phyloP scores from a whole-genome alignment of 2,329 filamentous ascomycete genomes.

The Calycina herbarum region DNA sequence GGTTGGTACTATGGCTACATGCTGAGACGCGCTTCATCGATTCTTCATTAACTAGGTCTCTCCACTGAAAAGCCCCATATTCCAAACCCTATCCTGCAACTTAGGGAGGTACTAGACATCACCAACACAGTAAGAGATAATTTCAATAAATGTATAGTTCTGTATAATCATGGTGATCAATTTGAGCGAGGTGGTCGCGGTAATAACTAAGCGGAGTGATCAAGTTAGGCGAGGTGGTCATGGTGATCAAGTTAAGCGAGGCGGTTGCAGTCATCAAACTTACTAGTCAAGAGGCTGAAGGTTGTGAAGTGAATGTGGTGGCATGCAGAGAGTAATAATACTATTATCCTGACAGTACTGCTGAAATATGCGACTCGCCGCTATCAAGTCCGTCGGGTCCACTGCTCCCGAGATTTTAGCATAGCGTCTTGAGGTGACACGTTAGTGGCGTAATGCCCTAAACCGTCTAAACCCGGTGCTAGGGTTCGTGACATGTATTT shows the following conservation, averaged over 20 bases:
- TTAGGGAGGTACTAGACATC: no score
- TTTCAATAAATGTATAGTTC: no score
- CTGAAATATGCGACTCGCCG: not conserved
- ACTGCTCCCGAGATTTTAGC: slow-evolving; percentile 1
- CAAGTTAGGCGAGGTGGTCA: not conserved
- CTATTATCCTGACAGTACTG: not conserved
- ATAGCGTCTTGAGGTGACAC: no score
- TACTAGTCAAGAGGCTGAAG: not conserved
- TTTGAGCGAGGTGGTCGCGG: not conserved
- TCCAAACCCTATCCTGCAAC: no score
- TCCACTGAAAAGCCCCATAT: no score
- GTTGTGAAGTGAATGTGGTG: no score
- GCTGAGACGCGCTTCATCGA: no score
- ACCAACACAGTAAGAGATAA: no score
- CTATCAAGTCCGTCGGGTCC: not conserved
- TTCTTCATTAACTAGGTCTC: no score
- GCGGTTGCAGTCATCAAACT: not conserved
- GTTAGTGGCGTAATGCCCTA: no score
- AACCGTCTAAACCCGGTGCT: not conserved
- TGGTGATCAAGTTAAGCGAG: not conserved
- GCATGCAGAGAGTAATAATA: not conserved
- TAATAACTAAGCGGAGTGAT: not conserved
- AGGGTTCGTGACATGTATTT: not conserved
- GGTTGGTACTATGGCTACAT: no score
- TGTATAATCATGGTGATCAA: not conserved